Evolutionary conservation across 192 early-diverging fungal genomes (phyloP).

Genomic region (Helicostylum pulchrum): DNA sequence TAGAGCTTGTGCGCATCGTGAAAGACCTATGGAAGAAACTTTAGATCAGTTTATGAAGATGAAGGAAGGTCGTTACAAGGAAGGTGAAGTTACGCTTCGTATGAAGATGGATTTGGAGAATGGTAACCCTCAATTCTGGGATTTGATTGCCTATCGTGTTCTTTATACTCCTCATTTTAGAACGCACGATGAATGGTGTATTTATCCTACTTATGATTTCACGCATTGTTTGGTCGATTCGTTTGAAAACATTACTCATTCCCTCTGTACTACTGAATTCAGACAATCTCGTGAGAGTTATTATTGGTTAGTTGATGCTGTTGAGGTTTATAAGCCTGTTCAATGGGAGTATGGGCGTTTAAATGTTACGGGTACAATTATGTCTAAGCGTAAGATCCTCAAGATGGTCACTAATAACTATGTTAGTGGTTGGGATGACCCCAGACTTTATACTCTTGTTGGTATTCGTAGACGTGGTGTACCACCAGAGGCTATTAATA

Average conservation of each 20-base stretch:
- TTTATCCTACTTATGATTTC: constrained; percentile 99
- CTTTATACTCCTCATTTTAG: constrained; percentile 88
- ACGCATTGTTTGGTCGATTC: constrained; percentile 99
- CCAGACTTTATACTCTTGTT: constrained; percentile 92
- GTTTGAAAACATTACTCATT: constrained; percentile 99
- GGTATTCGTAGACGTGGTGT: constrained; percentile 95
- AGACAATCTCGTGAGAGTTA: constrained; percentile 90
- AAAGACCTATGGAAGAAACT: constrained; percentile 90
- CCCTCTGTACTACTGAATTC: constrained; percentile 98
- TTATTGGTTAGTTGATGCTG: constrained; percentile 98
- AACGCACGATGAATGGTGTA: constrained; percentile 92
- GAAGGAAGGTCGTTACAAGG: constrained; percentile 95
- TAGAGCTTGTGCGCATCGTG: constrained; percentile 85
- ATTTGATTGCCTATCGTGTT: constrained; percentile 96
- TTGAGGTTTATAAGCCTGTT: constrained; percentile 99
- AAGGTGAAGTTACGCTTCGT: constrained; percentile 86
- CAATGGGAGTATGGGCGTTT: constrained; percentile 99
- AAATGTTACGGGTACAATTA: constrained; percentile 88
- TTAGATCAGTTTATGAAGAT: constrained; percentile 93
- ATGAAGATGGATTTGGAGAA: constrained; percentile 99
- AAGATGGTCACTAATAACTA: constrained; percentile 78
- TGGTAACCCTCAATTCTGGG: constrained; percentile 99
- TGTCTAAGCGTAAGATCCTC: constrained; percentile 97
- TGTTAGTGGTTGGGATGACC: constrained; percentile 93
- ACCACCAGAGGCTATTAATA: constrained; percentile 96